These are phyloP conservation scores for Malassezia vespertilionis DNA, from an alignment of 1,284 basidiomycete species.

Conservation along the genomic window DNA sequence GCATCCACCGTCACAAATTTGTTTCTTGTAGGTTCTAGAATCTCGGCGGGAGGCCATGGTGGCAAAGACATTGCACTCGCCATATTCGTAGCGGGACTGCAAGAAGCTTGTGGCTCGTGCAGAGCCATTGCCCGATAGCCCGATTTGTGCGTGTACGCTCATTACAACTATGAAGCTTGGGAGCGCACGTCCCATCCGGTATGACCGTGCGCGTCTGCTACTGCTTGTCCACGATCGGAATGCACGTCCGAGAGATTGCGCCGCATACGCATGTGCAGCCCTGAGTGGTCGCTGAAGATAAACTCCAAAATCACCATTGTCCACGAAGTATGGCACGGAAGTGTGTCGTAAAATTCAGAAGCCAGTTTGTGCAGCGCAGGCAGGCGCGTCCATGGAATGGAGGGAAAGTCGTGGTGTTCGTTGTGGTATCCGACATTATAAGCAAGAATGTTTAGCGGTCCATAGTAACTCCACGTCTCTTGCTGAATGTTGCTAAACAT, in stretches of 20 bases:
- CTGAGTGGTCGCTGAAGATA: slow-evolving; percentile 57
- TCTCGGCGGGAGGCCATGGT: slow-evolving; percentile 7
- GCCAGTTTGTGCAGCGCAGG: slow-evolving; percentile 70
- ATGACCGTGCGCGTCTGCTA: slow-evolving; percentile 7
- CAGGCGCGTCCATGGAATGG: slow-evolving; percentile 86
- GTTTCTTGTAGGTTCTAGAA: not conserved
- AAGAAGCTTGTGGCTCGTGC: not conserved
- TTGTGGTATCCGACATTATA: slow-evolving; percentile 99
- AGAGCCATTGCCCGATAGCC: not conserved
- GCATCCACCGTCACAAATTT: not conserved
- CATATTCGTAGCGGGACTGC: slow-evolving; percentile 1
- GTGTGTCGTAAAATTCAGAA: slow-evolving; percentile 79
- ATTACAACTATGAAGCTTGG: not conserved
- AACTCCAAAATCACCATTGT: slow-evolving; percentile 87
- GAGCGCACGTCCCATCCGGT: slow-evolving; percentile 13
- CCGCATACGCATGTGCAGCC: slow-evolving; percentile 38
- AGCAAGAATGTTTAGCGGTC: slow-evolving; percentile 75
- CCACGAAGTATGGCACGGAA: slow-evolving; percentile 83
- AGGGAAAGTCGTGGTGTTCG: slow-evolving; percentile 98
- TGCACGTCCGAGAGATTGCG: slow-evolving; percentile 11
- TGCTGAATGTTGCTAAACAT: slow-evolving; percentile 52
- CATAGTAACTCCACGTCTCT: slow-evolving; percentile 96
- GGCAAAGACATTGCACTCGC: not conserved
- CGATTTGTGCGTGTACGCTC: not conserved
- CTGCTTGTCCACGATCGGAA: not conserved